Percentiles rank a stretch among this genome's conserved stretches.
phyloP scores from a whole-genome alignment of 2,329 filamentous ascomycete species.

The Paracorniculantispora psalliotae region DNA sequence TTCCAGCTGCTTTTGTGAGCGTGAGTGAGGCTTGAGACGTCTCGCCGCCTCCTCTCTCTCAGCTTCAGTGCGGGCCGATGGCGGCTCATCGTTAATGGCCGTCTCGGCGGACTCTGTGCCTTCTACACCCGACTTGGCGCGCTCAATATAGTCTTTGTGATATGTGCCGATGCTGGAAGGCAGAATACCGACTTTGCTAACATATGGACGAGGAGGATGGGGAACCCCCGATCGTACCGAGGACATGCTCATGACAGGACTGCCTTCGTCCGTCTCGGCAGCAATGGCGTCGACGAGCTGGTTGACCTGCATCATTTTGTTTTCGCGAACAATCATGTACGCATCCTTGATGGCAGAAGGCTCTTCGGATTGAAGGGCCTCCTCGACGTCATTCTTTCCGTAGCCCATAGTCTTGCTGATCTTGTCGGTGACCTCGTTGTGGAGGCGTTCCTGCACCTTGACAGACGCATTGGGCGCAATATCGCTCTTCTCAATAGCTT shows the following conservation, averaged over 20 bases:
- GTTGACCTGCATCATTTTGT: conserved; percentile 93
- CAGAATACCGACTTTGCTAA: conserved; percentile 85
- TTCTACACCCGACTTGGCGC: conserved; percentile 51
- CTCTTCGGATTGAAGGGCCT: conserved; percentile 85
- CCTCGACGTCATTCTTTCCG: conserved; percentile 88
- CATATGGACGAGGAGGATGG: conserved; percentile 51
- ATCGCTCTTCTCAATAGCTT: conserved; percentile 77
- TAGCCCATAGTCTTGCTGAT: conserved; percentile 98
- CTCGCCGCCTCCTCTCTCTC: conserved; percentile 78
- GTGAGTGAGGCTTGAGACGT: conserved; percentile 79
- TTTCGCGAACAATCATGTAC: conserved; percentile 95
- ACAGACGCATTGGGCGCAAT: conserved; percentile 74
- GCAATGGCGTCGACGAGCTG: conserved; percentile 37
- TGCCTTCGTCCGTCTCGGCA: conserved; percentile 35
- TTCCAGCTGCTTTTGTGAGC: conserved; percentile 64
- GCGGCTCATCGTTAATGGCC: conserved; percentile 42
- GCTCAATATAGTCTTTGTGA: conserved; percentile 85
- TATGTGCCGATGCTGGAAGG: conserved; percentile 88
- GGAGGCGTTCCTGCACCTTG: conserved; percentile 81
- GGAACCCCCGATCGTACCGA: conserved; percentile 51
- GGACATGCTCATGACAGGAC: conserved; percentile 50
- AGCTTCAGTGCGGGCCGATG: conserved; percentile 54
- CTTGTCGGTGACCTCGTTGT: conserved; percentile 89
- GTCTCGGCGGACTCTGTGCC: conserved; percentile 38
- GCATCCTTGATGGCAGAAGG: conserved; percentile 98